phyloP scores from a whole-genome alignment of 108 stramenopile species.

The Nitzschia sp. region DNA sequence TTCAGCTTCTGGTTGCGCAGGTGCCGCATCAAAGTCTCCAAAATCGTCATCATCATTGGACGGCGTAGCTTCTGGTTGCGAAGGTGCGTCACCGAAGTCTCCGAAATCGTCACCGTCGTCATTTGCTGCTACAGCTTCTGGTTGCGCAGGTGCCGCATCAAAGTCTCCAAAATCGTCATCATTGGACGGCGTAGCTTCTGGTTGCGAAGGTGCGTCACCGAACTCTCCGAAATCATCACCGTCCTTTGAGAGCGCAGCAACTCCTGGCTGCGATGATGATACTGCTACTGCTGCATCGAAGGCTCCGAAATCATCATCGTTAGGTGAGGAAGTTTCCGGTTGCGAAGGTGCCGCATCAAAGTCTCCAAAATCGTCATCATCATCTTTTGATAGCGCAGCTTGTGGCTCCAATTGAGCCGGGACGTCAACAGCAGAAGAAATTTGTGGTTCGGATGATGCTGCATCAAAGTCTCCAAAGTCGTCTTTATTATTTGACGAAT shows the following conservation, averaged over 20 bases:
- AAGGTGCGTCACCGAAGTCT: conserved; percentile 22
- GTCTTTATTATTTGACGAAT: neutral
- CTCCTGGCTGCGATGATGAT: neutral
- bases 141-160: conserved; percentile 12
- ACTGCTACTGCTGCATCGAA: conserved; percentile 2
- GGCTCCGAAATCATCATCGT: conserved; percentile 10
- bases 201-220: conserved; percentile 6
- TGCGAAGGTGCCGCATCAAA: conserved; percentile 8
- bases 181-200: neutral
- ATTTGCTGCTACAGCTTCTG: neutral
- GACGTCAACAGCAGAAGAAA: neutral
- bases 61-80: neutral
- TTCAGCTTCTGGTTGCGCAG: neutral
- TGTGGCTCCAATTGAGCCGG: too few relatives aligned
- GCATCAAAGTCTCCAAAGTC: conserved; percentile 34
- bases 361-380: conserved; percentile 16
- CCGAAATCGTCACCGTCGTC: conserved; percentile 31
- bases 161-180: conserved; percentile 31
- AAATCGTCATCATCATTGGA: neutral
- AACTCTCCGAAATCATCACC: conserved; percentile 36
- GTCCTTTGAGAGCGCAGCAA: neutral
- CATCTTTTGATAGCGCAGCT: neutral
- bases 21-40: conserved; percentile 8
- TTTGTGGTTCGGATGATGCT: neutral
- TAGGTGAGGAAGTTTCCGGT: neutral